A percentile compares a stretch with the other conserved stretches of the same genome.
phyloP scores from a whole-genome alignment of 805 yeast genomes.

The Candida khao-thaluensis region DNA sequence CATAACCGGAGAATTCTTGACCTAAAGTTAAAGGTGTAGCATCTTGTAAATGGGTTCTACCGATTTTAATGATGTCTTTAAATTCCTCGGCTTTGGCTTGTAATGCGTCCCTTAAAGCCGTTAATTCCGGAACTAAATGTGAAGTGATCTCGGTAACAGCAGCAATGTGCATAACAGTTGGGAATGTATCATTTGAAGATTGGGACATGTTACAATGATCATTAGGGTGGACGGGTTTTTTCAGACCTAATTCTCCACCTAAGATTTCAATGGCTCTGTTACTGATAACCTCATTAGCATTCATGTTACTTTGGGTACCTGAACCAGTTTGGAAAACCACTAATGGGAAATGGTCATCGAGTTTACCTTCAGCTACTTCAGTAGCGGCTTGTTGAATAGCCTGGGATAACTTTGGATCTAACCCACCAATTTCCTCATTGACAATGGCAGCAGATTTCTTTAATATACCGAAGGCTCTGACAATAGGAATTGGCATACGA shows the following conservation, averaged over 20 bases:
- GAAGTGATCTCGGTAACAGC: conserved; percentile 86
- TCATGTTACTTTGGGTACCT: conserved; percentile 98
- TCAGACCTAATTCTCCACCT: conserved; percentile 91
- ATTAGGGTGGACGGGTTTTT: conserved; percentile 95
- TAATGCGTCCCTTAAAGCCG: conserved; percentile 74
- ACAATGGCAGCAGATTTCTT: conserved; percentile 95
- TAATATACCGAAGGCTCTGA: conserved; percentile 88
- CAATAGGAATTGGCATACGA: conserved; percentile 85
- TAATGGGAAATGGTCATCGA: conserved; percentile 92
- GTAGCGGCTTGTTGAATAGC: conserved; percentile 94
- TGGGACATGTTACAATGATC: conserved; percentile 98
- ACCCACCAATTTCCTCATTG: conserved; percentile 71
- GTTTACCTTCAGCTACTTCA: conserved; percentile 90
- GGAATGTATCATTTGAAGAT: conserved; percentile 98
- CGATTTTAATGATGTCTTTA: conserved; percentile 88
- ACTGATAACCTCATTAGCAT: conserved; percentile 97
- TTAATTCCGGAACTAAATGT: conserved; percentile 77
- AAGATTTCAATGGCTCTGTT: conserved; percentile 96
- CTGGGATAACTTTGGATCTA: conserved; percentile 78
- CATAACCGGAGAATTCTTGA: conserved; percentile 97
- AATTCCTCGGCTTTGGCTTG: conserved; percentile 80
- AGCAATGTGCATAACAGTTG: conserved; percentile 99
- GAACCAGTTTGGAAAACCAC: conserved; percentile 99
- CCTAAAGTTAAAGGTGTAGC: conserved; percentile 98
- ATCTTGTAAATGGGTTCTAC: conserved; percentile 98